Base-by-base conservation (phyloP, 2,329 filamentous ascomycete genomes). In the Aspergillus pseudoterreus region DNA sequence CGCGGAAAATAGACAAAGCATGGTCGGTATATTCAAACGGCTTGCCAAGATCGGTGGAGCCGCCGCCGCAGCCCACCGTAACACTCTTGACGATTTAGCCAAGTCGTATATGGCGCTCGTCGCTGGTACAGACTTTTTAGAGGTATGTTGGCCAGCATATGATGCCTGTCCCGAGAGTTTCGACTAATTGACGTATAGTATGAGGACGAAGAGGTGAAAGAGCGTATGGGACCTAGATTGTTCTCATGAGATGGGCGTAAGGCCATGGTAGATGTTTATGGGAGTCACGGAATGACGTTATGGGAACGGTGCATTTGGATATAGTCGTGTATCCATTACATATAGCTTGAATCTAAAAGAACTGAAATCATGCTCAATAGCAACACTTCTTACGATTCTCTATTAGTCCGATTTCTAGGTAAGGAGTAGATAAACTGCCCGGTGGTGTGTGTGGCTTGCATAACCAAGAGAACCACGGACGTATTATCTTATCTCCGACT, bases 21-120 rank as follows among this genome's bases (percentile, higher is more conserved):
- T 97, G 62, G 84, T 94, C 57, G 88, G 91, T 43, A 86, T 95
- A 17, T 88, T 99, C 64, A 99, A 99, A 76, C 81, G 91, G 59
- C 89, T 88, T 61, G 89, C 89, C 0, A 88, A 88, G 44, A 88
- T 95, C 51, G 87, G 88, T 15, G 71, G 74, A 36, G 68, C 72
- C 32, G 67, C 71, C 4, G 67, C 68, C 32, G 70, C 72, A 11
- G 67, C 72, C 39, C 75, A 84, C 33, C 83, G 84, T 47, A 77
- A 84, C 50, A 82, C 83, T 56, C 75, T 95, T 35, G 81, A 83
- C 44, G 90, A 92, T 60, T 72, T 97, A 59, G 89, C 92, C 5
- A 90, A 95, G 68, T 86, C 89, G 43, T 89, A 94, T 64, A 86
- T 92, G 71, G 78, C 94, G 49, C 77, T 97, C 57, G 88, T 96